A percentile compares a stretch with the other conserved stretches of the same genome.
Evolutionary conservation across 441 rosid species (phyloP).

Genomic region (Eruca vesicaria): DNA sequence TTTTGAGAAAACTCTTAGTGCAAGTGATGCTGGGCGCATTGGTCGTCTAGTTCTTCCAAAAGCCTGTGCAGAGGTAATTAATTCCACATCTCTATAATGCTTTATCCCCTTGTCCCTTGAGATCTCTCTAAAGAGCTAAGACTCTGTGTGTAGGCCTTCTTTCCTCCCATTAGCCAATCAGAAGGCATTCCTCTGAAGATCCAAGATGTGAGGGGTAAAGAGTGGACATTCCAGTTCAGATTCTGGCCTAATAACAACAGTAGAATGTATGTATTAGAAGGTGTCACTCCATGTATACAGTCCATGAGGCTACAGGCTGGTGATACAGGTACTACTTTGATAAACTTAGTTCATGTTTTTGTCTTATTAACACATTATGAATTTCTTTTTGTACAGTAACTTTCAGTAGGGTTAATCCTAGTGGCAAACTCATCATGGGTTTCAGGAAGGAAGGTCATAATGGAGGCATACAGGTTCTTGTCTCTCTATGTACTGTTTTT

Average conservation of each 20-base stretch:
- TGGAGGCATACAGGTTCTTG: constrained; percentile 56
- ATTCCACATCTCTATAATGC: not conserved
- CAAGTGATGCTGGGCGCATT: constrained; percentile 98
- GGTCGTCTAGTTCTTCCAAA: constrained; percentile 98
- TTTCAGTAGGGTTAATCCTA: constrained; percentile 84
- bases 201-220: constrained; percentile 86
- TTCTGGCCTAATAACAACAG: constrained; percentile 99
- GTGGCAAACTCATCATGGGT: constrained; percentile 81
- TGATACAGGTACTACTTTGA: constrained; percentile 64
- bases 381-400: constrained; percentile 49
- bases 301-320: constrained; percentile 93
- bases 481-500: constrained; percentile 15
- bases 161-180: constrained; percentile 88
- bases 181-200: constrained; percentile 88
- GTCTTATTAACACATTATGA: not conserved
- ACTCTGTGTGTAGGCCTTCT: constrained; percentile 70
- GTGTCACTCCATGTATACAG: constrained; percentile 98
- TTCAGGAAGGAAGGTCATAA: constrained; percentile 70
- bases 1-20: constrained; percentile 95
- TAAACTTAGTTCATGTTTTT: not conserved
- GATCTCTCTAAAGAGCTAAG: not conserved
- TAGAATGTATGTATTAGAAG: constrained; percentile 99
- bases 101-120: not conserved
- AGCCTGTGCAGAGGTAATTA: constrained; percentile 93
- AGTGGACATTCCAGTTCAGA: constrained; percentile 98